Evolutionary conservation across 768 basidiomycete genomes (phyloP), one percentile per base, ranked within the genome.

Genomic region (Amanita pseudoporphyria): DNA sequence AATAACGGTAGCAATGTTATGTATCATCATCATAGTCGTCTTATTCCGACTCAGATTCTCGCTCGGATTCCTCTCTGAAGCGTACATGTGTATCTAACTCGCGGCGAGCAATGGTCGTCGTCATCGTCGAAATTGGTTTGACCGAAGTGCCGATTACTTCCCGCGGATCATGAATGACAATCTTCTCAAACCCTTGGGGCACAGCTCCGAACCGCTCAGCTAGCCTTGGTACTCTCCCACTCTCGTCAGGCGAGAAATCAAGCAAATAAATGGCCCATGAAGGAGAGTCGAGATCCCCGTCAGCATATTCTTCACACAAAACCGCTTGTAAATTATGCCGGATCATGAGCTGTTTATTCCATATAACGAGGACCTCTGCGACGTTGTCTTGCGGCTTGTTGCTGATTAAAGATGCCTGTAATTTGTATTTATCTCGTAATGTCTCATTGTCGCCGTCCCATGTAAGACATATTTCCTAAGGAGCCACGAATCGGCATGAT

Each of bases 241-340:
- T 18, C 14, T 43, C 52, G 24, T 44, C 13, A 21, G 47, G 36
- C 5, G 48, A 38, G n/a, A 45, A 49, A 40, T 64, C 63, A 6
- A 62, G 46, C 9, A 64, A 19, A 42, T 64, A 64, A 21, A 64
- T 53, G 6, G 60, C 53, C 38, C 58, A 61, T 6, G 54, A 49
- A 7, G 61, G 56, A 13, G 63, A 62, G 13, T 57, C 26, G 5
- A 56, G 57, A 49, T 51, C 56, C 5, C 52, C 53, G 14, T 55
- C 43, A 9, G 54, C 43, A 38, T 60, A 62, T 47, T 56, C 56
- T 36, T 41, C 39, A 22, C 56, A 56, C 18, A 56, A 28, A 28
- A 54, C 49, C 5, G 53, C 56, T 39, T 56, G 50, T 12, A 54
- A 22, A n/a, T 35, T 22, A 5, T 47, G 22, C 6, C 14, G 45